phyloP scores from a whole-genome alignment of 345 rosid genomes.

The Moricandia arvensis region DNA sequence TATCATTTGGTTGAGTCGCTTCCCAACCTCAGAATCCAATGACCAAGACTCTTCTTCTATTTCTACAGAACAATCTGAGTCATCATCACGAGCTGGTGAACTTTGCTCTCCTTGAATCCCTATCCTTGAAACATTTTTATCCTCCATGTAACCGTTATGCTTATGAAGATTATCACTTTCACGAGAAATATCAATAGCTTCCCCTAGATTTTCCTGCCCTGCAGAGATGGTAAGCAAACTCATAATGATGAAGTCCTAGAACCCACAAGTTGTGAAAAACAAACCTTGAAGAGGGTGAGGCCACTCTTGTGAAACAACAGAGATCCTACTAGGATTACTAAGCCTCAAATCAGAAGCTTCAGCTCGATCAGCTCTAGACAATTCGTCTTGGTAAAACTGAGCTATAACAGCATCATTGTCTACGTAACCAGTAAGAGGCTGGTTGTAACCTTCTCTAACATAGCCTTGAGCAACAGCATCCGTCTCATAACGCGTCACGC shows the following conservation, averaged over 20 bases:
- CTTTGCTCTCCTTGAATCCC: slow-evolving; percentile 21
- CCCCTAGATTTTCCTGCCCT: slow-evolving; percentile 39
- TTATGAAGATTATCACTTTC: slow-evolving; percentile 13
- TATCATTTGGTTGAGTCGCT: slow-evolving; percentile 67
- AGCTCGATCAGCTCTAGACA: slow-evolving; percentile 54
- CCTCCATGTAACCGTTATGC: slow-evolving; percentile 33
- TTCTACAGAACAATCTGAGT: slow-evolving; percentile 38
- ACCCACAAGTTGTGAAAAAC: background rate
- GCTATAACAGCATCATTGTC: slow-evolving; percentile 85
- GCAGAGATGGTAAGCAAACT: slow-evolving; percentile 5
- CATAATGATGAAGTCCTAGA: background rate
- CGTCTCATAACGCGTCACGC: slow-evolving; percentile 51
- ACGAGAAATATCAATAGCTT: slow-evolving; percentile 12
- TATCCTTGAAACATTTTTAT: slow-evolving; percentile 10
- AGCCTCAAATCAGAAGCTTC: slow-evolving; percentile 46
- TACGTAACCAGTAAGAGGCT: slow-evolving; percentile 36
- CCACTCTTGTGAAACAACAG: slow-evolving; percentile 73
- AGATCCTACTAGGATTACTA: slow-evolving; percentile 37
- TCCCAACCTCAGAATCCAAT: slow-evolving; percentile 53
- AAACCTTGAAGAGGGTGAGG: slow-evolving; percentile 28
- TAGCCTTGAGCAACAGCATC: slow-evolving; percentile 48
- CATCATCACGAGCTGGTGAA: slow-evolving; percentile 42
- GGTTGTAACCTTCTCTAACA: slow-evolving; percentile 57
- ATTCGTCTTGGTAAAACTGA: slow-evolving; percentile 68
- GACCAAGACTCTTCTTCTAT: slow-evolving; percentile 57